Base-by-base conservation (phyloP, 441 rosid species). In the Croton setiger region DNA sequence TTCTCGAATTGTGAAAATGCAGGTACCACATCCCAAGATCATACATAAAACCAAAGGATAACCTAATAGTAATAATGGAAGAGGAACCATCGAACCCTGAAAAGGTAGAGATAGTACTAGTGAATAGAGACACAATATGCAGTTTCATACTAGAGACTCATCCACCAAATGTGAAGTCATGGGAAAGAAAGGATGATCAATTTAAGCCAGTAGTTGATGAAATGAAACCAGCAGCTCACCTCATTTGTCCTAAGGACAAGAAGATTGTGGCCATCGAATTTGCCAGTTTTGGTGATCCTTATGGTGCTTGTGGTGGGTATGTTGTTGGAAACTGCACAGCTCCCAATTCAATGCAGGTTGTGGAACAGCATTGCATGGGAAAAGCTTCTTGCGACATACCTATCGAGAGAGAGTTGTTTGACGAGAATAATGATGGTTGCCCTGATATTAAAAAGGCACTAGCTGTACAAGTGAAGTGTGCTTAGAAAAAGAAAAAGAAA, bases 21-120 rank as follows among this genome's bases (percentile, higher is more conserved):
- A 88, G 94, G 82, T 89, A 86, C 74, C 96, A 87, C 58, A 79
- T 89, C 68, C 96, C 96, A 36, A 82, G 89, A 74, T 70, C 88
- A 7, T 87, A 44, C 81, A 11, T 89, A 12, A 83, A 83, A 82
- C 76, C 85, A 27, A 73, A 36, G 37, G 53, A 82, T 33, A 89
- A 89, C 63, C 72, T 89, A 14, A 67, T 89, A 27, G 86, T 86
- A 10, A 70, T 89, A 20, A 49, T 89, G 54, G 91, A 87, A 27
- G 96, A 89, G 72, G 87, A 86, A 37, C 75, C 70, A 7, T 78
- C 82, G 12, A 74, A 56, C 37, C 86, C 86, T 8, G 79, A 67
- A 9, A 69, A 76, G 18, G 73, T 87, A 12, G 77, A 79, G 78
- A 72, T 89, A 49, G 1, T 77, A 1, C 44, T 72, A 1, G 91